phyloP scores from a whole-genome alignment of 805 yeast genomes.

The Isabelozyma rhagii region DNA sequence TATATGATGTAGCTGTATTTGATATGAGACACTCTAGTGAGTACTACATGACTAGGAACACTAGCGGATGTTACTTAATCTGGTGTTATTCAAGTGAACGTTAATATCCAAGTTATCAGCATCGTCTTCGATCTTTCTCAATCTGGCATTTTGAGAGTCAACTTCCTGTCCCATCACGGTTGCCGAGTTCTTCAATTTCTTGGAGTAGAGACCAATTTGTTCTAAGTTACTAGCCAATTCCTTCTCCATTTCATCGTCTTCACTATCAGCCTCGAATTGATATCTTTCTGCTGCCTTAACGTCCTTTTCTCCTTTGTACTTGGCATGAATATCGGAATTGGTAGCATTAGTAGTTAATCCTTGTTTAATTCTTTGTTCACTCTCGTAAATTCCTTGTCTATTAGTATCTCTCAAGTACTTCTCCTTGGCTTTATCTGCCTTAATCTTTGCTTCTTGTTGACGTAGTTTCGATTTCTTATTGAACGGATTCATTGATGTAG shows the following conservation, averaged over 20 bases:
- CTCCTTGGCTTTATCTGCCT: slow-evolving; percentile 58
- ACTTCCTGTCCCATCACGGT: slow-evolving; percentile 72
- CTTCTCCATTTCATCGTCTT: slow-evolving; percentile 89
- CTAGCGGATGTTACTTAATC: slow-evolving; percentile 54
- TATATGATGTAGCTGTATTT: background rate
- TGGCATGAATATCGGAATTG: slow-evolving; percentile 34
- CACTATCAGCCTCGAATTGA: slow-evolving; percentile 85
- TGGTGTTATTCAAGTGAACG: slow-evolving; percentile 72
- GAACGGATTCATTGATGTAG: slow-evolving; percentile 73
- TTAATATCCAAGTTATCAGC: slow-evolving; percentile 83
- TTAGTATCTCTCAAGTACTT: slow-evolving; percentile 61
- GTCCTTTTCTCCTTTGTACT: slow-evolving; percentile 51
- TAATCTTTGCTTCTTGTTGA: slow-evolving; percentile 68
- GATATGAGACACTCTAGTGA: background rate
- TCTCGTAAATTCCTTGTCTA: slow-evolving; percentile 54
- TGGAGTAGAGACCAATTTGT: slow-evolving; percentile 66
- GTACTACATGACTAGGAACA: background rate
- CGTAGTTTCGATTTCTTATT: slow-evolving; percentile 72
- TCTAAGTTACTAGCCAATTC: slow-evolving; percentile 83
- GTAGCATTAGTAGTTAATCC: slow-evolving; percentile 50
- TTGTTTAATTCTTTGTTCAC: slow-evolving; percentile 65
- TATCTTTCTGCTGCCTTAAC: slow-evolving; percentile 63
- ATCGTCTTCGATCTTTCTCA: slow-evolving; percentile 74
- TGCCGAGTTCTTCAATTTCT: slow-evolving; percentile 72
- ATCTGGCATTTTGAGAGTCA: slow-evolving; percentile 69